Evolutionary conservation across 1,284 basidiomycete species (phyloP).

Genomic region (Anthracocystis walkeri): DNA sequence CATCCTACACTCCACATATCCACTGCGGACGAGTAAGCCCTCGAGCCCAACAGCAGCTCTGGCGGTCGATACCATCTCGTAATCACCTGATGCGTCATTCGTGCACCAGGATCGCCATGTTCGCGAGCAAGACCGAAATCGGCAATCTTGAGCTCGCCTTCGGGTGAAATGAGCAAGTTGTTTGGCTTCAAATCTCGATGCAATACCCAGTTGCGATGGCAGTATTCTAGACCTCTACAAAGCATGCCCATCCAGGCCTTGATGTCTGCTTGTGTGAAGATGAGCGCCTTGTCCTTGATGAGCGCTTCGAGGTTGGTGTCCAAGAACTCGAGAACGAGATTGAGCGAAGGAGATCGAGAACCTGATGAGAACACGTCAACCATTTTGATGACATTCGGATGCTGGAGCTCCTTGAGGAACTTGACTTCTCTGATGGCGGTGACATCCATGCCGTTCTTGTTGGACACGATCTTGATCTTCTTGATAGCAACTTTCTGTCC

Average conservation of each 20-base stretch:
- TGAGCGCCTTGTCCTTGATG: conserved; percentile 89
- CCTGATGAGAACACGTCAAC: conserved; percentile 97
- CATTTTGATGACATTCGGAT: conserved; percentile 96
- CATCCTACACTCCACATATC: conserved; percentile 96
- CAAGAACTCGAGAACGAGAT: conserved; percentile 96
- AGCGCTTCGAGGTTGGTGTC: conserved; percentile 98
- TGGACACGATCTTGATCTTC: conserved; percentile 78
- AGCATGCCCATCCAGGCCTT: conserved; percentile 99
- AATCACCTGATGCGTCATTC: conserved; percentile 98
- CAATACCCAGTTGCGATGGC: conserved; percentile 91
- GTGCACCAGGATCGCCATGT: conserved; percentile 88
- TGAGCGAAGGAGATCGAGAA: conserved; percentile 79
- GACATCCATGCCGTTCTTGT: conserved; percentile 94
- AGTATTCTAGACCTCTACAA: conserved; percentile 94
- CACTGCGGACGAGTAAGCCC: conserved; percentile 87
- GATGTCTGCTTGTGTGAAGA: conserved; percentile 94
- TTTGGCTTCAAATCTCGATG: conserved; percentile 99
- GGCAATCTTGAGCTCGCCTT: conserved; percentile 94
- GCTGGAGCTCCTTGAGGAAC: conserved; percentile 90
- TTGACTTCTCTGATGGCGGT: conserved; percentile 98
- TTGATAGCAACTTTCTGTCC: conserved; percentile 91
- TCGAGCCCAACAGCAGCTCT: conserved; percentile 86
- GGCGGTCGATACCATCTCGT: conserved; percentile 98
- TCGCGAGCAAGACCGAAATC: conserved; percentile 99
- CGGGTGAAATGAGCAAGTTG: conserved; percentile 91